These are phyloP conservation scores for Ophiosphaerella narmari DNA, from an alignment of 2,329 filamentous ascomycete genomes.

Conservation along the genomic window DNA sequence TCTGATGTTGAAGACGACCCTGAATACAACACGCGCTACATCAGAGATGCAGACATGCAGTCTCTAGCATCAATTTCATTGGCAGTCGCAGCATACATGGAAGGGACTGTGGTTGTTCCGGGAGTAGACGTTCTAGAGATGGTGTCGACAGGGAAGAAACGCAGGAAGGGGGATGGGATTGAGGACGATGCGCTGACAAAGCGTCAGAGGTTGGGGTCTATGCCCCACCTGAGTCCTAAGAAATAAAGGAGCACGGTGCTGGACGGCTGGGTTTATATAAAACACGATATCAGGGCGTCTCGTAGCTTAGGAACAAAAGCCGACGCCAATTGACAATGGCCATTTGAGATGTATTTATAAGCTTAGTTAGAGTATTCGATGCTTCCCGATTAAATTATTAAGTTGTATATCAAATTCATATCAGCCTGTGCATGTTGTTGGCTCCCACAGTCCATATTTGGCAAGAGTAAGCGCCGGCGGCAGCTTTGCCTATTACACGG, in stretches of 20 bases:
- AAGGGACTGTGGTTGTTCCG: background rate
- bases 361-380: too few species aligned
- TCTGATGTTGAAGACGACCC: slow-evolving; percentile 5
- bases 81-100: background rate
- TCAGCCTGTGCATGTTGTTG: background rate
- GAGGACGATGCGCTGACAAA: background rate
- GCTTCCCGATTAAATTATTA: too few species aligned
- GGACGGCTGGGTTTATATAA: too few species aligned
- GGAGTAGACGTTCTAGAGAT: background rate
- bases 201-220: background rate
- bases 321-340: too few species aligned
- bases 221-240: too few species aligned
- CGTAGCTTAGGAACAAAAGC: too few species aligned
- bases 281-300: too few species aligned
- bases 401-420: too few species aligned
- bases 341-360: too few species aligned
- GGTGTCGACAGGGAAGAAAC: background rate
- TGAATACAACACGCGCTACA: background rate
- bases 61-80: background rate
- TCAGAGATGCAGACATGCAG: background rate
- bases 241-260: too few species aligned
- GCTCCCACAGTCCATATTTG: background rate
- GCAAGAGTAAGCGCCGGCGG: slow-evolving; percentile 5
- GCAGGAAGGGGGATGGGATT: background rate
- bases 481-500: slow-evolving; percentile 2